Evolutionary conservation across 257 asterid species (phyloP), one percentile per base, ranked within the genome.

Genomic region (Thymus quinquecostatus): DNA sequence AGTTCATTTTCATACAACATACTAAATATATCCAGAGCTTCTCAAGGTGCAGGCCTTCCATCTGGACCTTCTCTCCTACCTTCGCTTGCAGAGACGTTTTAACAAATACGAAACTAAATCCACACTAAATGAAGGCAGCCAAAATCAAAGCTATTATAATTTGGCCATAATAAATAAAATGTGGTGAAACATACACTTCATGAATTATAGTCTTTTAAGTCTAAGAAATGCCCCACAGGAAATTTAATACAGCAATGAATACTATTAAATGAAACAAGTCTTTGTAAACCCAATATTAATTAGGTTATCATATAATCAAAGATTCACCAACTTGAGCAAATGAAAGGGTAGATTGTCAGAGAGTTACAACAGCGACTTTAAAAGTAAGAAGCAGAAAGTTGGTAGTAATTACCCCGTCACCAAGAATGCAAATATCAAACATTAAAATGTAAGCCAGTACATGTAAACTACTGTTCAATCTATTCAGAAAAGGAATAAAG

Each of bases 221-320:
- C 53, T 10, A 10, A 10, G 51, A 10, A 36, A 36, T 36, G 5
- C 2, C 40, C 51, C 5, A 47, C 3, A 3, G 3, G 51, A 12
- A 13, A 47, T 47, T 47, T 47, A 47, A 10, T 10, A 47, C 51
- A 0, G n/a, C n/a, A 47, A 47, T 9, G 51, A 11, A 47, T 10
- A 47, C 5, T 2, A 10, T 44, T 29, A 36, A 36, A 36, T 21
- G 21, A 21, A 21, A 21, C 21, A 21, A 21, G 21, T 21, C 21
- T 21, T 21, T 51, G 36, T 5, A 6, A 6, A 40, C 40, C 6
- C 45, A 33, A 27, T 32, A 66, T 6, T n/a, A 34, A n/a, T 66
- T 34, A 36, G 73, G 57, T 33, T 45, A 14, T 48, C 13, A 28
- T 11, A 30, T n/a, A 13, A 70, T 70, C 67, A 70, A 21, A 70